Evolutionary conservation across 345 rosid genomes (phyloP).

Genomic region (Angophora floribunda): DNA sequence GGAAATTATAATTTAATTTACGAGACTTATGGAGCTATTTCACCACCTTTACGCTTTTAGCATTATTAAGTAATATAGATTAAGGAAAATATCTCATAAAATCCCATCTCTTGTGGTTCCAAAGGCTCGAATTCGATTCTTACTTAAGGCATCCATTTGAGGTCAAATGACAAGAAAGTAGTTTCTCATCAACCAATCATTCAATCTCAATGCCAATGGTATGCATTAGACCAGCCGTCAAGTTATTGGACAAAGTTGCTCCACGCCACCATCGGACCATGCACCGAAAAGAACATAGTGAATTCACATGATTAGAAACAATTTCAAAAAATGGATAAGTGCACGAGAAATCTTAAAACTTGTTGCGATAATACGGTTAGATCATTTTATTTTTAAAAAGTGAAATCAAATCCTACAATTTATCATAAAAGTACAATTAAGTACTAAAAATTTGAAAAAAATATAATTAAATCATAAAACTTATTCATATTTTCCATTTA

Average conservation of each 20-base stretch:
- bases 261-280: neutral
- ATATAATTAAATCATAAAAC: no score
- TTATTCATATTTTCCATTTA: no score
- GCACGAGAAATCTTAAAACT: no score
- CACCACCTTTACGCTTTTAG: neutral
- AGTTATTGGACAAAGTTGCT: neutral
- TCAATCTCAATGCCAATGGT: fast-evolving
- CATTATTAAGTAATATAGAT: neutral
- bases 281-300: neutral
- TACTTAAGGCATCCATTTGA: neutral
- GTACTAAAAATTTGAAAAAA: no score
- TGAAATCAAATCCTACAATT: no score
- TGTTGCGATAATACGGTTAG: no score
- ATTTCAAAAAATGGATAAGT: neutral
- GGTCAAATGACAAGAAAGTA: neutral
- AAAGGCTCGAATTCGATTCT: neutral
- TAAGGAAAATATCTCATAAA: neutral
- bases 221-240: neutral
- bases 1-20: neutral
- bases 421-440: no score
- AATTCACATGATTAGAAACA: neutral
- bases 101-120: neutral
- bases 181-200: neutral
- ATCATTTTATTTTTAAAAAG: no score
- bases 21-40: neutral